Evolutionary conservation across 1,284 basidiomycete genomes (phyloP), one percentile per base, ranked within the genome.

Genomic region (Naganishia cerealis): DNA sequence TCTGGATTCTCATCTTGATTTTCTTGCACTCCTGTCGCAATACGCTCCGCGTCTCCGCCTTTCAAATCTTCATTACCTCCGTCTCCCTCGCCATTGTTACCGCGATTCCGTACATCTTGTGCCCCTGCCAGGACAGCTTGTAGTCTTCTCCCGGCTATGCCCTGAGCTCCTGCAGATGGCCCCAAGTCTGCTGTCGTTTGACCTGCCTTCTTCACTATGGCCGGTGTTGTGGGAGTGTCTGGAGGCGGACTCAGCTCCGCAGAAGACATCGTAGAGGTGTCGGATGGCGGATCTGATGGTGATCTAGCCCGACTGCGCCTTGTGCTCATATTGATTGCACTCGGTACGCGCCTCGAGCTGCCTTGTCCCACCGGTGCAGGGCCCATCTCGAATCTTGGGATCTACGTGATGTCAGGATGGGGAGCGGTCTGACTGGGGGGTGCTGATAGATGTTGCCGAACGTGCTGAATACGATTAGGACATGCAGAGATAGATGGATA

Each of bases 221-320:
- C 50, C 26, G 61, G 61, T 16, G 61, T 63, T 24, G 61, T 54
- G 5, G 61, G 61, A 16, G 36, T 63, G 42, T 63, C 61, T 40
- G 61, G 61, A 38, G 50, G 38, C 2, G 61, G 61, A 15, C 42
- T 54, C 1, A 63, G 50, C 3, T 63, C 61, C 18, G 40, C 33
- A 6, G 61, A 63, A 24, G 61, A 54, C 39, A 53, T 52, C 3
- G 50, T 15, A 7, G 61, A 63, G 7, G 61, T 54, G 29, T 59
- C 57, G 42, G 40, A 57, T 40, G 38, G 24, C 29, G 15, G 24
- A 29, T 46, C 13, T 33, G 57, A 48, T 8, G 57, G 42, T 16
- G 57, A 33, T 18, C 16, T 43, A 6, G 57, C 57, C n/a, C 42
- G 57, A 33, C 33, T 59, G 24, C 43, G 26, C 16, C 57, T 42